Base-by-base conservation (phyloP, 2,329 filamentous ascomycete species). In the Hymenoscyphus scutula region DNA sequence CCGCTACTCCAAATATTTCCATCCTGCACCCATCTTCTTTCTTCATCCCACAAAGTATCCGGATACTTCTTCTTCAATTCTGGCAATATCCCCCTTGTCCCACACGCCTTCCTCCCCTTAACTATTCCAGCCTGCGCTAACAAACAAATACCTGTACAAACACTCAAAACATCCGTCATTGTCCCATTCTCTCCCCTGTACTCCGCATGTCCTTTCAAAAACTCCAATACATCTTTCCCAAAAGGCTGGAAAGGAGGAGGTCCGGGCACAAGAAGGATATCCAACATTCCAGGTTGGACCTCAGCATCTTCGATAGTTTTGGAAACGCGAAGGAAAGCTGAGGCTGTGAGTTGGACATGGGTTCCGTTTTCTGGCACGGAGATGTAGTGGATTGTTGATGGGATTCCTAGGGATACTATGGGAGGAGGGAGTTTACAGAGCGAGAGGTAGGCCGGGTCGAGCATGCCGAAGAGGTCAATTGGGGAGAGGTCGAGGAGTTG, bases 1-100 rank as follows among this genome's bases (percentile, higher is more conserved):
- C 82, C 82, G 66, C 81, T 80, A 29, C 78, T 80, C 82, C 83
- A 85, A 48, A 85, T 71, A 66, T 81, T 83, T 10, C 81, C 81
- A 64, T 84, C 82, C 61, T 77, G 75, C 41, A 78, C 73, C 82
- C 82, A 85, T 45, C 82, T 74, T 58, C 80, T 76, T 2, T 81
- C 74, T 2, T 82, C 82, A 10, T 79, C 75, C 62, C 81, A 75
- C 60, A 75, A 74, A 23, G 77, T 72, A 1, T 72, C 72, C 15
- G 75, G 78, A 55, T 76, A 81, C 68, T 72, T 76, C 58, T 67
- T 68, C 56, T 58, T 63, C 51, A 71, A 60, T 6, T 13, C 56
- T 11, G 74, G 72, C 68, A 84, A 78, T 61, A 83, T 13, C 0
- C 72, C 77, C 38, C 79, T 69, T 1, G 82, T 82, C 5, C 81